Conservation (phyloP, 2,329 filamentous ascomycete species). For the Verruconis gallopava region DNA sequence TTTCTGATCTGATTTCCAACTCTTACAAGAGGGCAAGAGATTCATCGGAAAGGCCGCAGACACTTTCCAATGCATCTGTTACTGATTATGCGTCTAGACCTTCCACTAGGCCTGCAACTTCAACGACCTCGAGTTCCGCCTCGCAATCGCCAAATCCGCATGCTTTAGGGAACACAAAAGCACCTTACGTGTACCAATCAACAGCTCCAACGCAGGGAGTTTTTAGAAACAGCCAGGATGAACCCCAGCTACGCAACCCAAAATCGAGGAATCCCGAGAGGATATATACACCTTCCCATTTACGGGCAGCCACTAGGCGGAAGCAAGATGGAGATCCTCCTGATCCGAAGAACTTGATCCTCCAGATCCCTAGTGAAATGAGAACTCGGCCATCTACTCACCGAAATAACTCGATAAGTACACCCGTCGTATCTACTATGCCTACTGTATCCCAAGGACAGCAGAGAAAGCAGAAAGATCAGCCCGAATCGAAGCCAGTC, state of each 20-base stretch:
- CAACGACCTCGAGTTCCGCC: background rate
- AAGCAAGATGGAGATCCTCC: background rate
- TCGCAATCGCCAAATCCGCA: background rate
- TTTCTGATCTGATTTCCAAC: no score
- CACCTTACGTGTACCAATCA: background rate
- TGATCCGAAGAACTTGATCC: background rate
- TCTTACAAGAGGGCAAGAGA: no score
- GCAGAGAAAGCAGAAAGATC: no score
- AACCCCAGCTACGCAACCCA: background rate
- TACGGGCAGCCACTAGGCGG: background rate
- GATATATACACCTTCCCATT: background rate
- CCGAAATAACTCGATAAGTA: background rate
- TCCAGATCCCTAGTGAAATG: background rate
- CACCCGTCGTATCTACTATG: background rate
- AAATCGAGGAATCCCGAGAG: background rate
- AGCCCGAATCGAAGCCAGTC: background rate
- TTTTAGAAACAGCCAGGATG: background rate
- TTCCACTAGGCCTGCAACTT: no score
- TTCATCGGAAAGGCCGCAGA: no score
- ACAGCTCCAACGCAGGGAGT: background rate
- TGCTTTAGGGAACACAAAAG: background rate
- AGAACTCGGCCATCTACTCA: background rate
- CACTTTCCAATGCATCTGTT: background rate
- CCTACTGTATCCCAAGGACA: no score
- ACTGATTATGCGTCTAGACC: no score